These are phyloP conservation scores for Polychytrium aggregatum DNA, from an alignment of 192 early-diverging fungal species.

Conservation along the genomic window DNA sequence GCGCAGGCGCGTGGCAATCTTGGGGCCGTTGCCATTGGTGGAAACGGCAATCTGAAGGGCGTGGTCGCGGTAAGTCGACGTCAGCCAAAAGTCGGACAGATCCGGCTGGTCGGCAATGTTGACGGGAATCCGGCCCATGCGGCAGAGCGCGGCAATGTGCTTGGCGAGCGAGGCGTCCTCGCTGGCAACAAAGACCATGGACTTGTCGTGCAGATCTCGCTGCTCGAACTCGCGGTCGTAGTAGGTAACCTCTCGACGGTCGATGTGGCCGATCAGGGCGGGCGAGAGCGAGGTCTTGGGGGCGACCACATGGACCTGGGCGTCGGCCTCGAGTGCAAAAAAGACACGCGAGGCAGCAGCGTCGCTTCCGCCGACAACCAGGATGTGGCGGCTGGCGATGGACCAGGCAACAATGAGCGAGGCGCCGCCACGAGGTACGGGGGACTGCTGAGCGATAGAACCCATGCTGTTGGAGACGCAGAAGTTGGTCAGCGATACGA, in stretches of 20 bases:
- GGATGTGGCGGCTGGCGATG: slow-evolving; percentile 40
- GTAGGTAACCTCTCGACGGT: slow-evolving; percentile 19
- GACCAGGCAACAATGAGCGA: slow-evolving; percentile 76
- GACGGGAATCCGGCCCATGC: slow-evolving; percentile 58
- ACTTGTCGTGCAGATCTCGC: slow-evolving; percentile 18
- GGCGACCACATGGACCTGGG: slow-evolving; percentile 67
- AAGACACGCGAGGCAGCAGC: slow-evolving; percentile 72
- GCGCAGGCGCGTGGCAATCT: slow-evolving; percentile 67
- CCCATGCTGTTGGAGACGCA: too few relatives aligned
- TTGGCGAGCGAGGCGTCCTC: slow-evolving; percentile 22
- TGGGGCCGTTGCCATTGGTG: slow-evolving; percentile 75
- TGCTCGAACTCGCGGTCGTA: slow-evolving; percentile 12
- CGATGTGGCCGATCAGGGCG: slow-evolving; percentile 50
- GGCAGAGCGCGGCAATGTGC: slow-evolving; percentile 46
- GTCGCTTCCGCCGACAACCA: slow-evolving; percentile 79
- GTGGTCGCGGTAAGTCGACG: slow-evolving; percentile 68
- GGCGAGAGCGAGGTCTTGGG: slow-evolving; percentile 34
- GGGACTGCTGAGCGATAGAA: too few relatives aligned
- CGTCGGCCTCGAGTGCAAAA: slow-evolving; percentile 71
- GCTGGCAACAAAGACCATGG: slow-evolving; percentile 52
- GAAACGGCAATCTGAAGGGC: slow-evolving; percentile 82
- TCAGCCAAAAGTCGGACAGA: slow-evolving; percentile 81
- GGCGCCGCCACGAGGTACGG: slow-evolving; percentile 26
- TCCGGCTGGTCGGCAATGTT: slow-evolving; percentile 73
- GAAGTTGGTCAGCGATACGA: too few relatives aligned